phyloP scores from a whole-genome alignment of 176 grass and related monocot genomes.

The Themeda triandra region DNA sequence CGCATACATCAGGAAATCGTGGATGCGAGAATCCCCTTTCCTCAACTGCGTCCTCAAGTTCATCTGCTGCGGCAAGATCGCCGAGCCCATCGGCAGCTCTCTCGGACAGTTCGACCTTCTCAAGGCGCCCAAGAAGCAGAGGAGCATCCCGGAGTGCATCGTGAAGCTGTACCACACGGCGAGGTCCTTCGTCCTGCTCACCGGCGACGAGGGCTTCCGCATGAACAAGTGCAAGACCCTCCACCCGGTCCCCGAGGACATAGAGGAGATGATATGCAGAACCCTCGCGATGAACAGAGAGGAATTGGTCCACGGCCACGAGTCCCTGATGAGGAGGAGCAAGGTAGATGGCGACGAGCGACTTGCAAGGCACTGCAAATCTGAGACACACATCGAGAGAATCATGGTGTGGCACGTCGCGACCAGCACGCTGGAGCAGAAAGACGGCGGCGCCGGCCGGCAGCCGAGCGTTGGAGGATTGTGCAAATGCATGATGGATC shows the following conservation, averaged over 20 bases:
- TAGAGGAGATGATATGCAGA: background rate
- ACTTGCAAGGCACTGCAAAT: background rate
- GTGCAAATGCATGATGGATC: background rate
- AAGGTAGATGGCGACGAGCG: background rate
- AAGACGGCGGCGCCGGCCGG: background rate
- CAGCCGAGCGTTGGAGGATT: background rate
- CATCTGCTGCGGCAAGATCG: conserved; percentile 16
- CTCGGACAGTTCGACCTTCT: conserved; percentile 10
- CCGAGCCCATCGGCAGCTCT: background rate
- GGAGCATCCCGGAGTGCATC: background rate
- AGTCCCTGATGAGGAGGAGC: no score
- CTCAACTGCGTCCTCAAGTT: background rate
- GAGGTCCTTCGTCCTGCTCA: conserved; percentile 23
- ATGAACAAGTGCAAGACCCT: background rate
- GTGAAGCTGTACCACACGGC: background rate
- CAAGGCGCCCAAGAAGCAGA: background rate
- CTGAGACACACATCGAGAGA: background rate
- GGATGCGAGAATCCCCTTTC: background rate
- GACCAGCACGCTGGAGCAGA: background rate
- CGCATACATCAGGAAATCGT: conserved; percentile 8
- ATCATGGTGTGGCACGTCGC: conserved; percentile 53
- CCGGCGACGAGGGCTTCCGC: background rate
- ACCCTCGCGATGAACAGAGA: background rate
- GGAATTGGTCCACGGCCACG: accelerated
- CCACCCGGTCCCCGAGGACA: background rate